Conservation (phyloP, 2,329 filamentous ascomycete species). For the Talaromyces piceae region DNA sequence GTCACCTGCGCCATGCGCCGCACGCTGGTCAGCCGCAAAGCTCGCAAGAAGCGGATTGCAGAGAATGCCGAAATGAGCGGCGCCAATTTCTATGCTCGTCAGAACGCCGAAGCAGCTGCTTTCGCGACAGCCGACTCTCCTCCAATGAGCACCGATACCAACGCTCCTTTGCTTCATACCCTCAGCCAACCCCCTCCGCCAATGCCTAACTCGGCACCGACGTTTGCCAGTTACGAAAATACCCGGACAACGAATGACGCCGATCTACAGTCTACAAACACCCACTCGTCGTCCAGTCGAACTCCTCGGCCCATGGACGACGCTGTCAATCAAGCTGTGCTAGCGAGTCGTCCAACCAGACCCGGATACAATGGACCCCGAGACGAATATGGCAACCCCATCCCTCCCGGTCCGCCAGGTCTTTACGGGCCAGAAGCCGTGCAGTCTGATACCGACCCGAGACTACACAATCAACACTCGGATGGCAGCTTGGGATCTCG, state of each 20-base stretch:
- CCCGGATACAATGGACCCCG: conserved; percentile 29
- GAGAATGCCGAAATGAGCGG: conserved; percentile 98
- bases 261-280: conserved; percentile 7
- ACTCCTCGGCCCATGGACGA: background rate
- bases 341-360: conserved; percentile 2
- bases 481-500: conserved; percentile 39
- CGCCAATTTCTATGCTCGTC: conserved; percentile 75
- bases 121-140: conserved; percentile 43
- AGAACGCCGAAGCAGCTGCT: conserved; percentile 31
- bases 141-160: conserved; percentile 46
- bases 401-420: conserved; percentile 24
- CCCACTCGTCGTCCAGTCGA: background rate
- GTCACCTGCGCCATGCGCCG: conserved; percentile 93
- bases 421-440: conserved; percentile 23
- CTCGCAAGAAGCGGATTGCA: conserved; percentile 82
- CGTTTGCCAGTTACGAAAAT: conserved; percentile 40
- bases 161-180: conserved; percentile 52
- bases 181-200: conserved; percentile 17
- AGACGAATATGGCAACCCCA: conserved; percentile 35
- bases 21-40: conserved; percentile 83
- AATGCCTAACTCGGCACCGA: conserved; percentile 38
- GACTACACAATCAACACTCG: conserved; percentile 41
- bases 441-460: conserved; percentile 34
- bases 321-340: background rate
- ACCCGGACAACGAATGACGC: conserved; percentile 11